Base-by-base conservation (phyloP, 2,329 filamentous ascomycete genomes). In the Fusarium duplospermum region DNA sequence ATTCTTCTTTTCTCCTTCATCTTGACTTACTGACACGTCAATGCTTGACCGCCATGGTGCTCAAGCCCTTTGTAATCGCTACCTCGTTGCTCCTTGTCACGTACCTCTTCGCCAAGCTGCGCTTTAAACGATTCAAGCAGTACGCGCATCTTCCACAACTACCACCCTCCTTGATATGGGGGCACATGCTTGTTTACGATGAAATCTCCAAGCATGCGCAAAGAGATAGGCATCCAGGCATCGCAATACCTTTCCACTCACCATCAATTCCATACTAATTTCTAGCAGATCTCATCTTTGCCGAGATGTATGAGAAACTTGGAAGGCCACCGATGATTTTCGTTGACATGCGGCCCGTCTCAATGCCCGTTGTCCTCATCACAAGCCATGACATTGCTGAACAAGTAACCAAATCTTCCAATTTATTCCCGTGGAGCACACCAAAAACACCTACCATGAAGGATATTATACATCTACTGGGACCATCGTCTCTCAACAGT, bases 271-370 rank as follows among this genome's bases (percentile, higher is more conserved):
- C 14, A 29, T 18, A 24, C 36, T 42, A 14, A 42, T 29, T 10
- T n/a, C 7, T 13, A 3, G 35, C 16, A 58, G 62, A 64, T 40
- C 35, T 31, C 18, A 35, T 60, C 52, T 68, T 64, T 60, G 40
- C 54, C 29, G 61, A 61, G 14, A 82, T 84, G 71, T 64, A 69
- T n/a, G 70, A 80, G 33, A 66, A 70, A 1, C 62, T 82, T 11
- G 81, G 80, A 0, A 78, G 77, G 10, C 83, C 83, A 6, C 76
- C 82, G 2, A 35, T 83, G 22, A 74, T 83, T 62, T 59, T 83
- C 1, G 22, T 83, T 14, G 83, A 85, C 50, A 66, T 82, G 6
- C 78, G 83, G 14, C 83, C 84, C 3, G 47, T 81, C n/a, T 72
- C 62, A 18, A 76, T 67, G 11, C 79, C 83, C 13, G 76, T 85